Base-by-base conservation (phyloP, 495 filamentous ascomycete species). In the Penicillium steckii region DNA sequence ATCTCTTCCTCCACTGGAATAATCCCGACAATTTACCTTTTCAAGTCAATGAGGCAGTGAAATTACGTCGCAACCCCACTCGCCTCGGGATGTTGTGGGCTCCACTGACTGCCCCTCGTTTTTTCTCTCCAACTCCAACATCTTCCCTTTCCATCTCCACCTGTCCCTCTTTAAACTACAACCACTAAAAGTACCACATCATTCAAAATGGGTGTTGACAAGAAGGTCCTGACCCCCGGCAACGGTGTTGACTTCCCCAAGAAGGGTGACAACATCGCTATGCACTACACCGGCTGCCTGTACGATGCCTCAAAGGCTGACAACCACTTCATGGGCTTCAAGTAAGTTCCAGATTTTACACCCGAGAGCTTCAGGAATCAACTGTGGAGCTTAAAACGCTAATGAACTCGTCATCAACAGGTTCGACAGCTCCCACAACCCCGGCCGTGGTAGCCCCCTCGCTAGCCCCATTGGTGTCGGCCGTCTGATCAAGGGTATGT, bases 241-340 rank as follows among this genome's bases (percentile, higher is more conserved):
- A 78, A 85, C 60, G 73, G 71, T 50, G 73, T 71, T 13, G 64
- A 79, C 35, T 78, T 69, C 62, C 88, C 90, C 38, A 58, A 70
- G 56, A 63, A 66, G 13, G 85, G 87, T 19, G 83, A 91, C 65
- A 75, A 63, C 13, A 86, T 95, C 60, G 80, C 79, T 57, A 91
- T 95, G 58, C 85, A 88, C 69, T 95, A 94, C 76, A 90, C 85
- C 18, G 90, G 90, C 55, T 91, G 81, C 71, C 77, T 95, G 38
- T 87, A 87, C 73, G 87, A 92, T 56, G 64, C 70, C 23, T 66
- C 53, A 48, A 71, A 81, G 64, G 27, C 67, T 1, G 61, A 67
- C 46, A 71, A 76, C 45, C 51, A 74, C 60, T 63, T 60, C 55
- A 77, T 76, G 73, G 80, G 80, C 46, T 69, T 65, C 26, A 65